Evolutionary conservation across 2,329 filamentous ascomycete genomes (phyloP).

Genomic region (Trichophyton equinum): DNA sequence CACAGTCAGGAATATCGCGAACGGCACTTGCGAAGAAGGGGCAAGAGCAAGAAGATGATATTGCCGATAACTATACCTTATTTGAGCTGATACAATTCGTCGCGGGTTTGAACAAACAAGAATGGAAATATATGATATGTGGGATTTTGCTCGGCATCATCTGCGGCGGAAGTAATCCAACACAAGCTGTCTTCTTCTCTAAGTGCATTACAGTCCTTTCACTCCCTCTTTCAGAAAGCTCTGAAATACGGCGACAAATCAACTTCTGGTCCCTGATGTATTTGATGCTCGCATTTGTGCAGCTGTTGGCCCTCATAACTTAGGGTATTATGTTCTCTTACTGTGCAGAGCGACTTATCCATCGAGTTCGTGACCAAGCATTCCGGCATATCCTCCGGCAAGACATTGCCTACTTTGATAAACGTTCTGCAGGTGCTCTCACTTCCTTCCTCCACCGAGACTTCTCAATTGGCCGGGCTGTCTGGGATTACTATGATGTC

Average conservation of each 20-base stretch:
- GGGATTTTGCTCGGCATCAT: slow-evolving; percentile 64
- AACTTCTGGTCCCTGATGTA: slow-evolving; percentile 87
- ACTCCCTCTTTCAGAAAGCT: slow-evolving; percentile 40
- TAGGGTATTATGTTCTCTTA: slow-evolving; percentile 68
- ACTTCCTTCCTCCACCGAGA: slow-evolving; percentile 81
- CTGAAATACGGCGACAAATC: slow-evolving; percentile 52
- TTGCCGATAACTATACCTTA: not conserved
- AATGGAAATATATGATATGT: slow-evolving; percentile 58
- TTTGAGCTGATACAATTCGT: slow-evolving; percentile 59
- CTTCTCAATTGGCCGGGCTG: slow-evolving; percentile 65
- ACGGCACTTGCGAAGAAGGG: not conserved
- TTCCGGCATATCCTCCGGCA: slow-evolving; percentile 83
- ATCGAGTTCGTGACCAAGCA: slow-evolving; percentile 68
- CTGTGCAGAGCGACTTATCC: slow-evolving; percentile 72
- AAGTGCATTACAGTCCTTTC: slow-evolving; percentile 69
- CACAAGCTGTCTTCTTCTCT: slow-evolving; percentile 71
- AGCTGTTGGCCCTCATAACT: slow-evolving; percentile 53
- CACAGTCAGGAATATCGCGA: not conserved
- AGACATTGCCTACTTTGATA: slow-evolving; percentile 86
- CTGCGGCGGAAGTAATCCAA: slow-evolving; percentile 68
- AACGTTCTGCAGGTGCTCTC: slow-evolving; percentile 77
- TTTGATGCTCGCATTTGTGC: slow-evolving; percentile 64
- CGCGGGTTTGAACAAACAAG: slow-evolving; percentile 61
- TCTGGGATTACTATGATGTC: slow-evolving; percentile 80
- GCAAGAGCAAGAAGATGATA: not conserved